Conservation (phyloP, 768 basidiomycete genomes). For the Pleurotus ostreatus region DNA sequence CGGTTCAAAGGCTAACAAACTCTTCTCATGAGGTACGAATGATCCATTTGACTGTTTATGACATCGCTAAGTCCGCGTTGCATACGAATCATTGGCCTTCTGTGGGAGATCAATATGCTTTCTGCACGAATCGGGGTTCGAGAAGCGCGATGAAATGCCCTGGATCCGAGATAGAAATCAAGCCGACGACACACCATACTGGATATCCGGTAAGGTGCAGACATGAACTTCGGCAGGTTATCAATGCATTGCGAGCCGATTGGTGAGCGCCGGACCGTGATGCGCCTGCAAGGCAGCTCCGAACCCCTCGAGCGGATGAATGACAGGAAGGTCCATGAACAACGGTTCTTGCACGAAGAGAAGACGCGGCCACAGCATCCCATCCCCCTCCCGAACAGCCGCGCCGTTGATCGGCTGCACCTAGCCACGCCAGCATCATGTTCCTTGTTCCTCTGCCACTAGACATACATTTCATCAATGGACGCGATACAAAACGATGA, state of each 20-base stretch:
- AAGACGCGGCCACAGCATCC: constrained; percentile 9
- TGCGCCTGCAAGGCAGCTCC: not conserved
- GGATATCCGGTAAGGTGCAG: not conserved
- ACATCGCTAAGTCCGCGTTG: constrained; percentile 8
- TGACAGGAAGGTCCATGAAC: not conserved
- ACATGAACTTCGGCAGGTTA: not conserved
- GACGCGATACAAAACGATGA: not conserved
- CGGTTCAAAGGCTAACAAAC: not conserved
- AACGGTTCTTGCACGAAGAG: not conserved
- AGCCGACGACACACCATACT: constrained; percentile 4
- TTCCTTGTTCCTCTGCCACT: constrained; percentile 3
- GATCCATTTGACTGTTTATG: constrained; percentile 2
- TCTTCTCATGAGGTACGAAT: constrained; percentile 4
- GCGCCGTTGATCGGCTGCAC: constrained; percentile 2
- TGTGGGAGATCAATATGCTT: constrained; percentile 6
- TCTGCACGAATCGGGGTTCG: constrained; percentile 2
- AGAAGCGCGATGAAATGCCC: constrained; percentile 2
- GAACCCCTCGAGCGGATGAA: not conserved
- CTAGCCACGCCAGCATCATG: not conserved
- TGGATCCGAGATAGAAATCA: constrained; percentile 1
- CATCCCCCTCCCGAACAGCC: constrained; percentile 5
- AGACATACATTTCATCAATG: not conserved
- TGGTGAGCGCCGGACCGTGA: not conserved
- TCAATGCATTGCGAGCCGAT: not conserved
- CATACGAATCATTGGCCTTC: not conserved